phyloP scores from a whole-genome alignment of 1,284 basidiomycete species.

The Moesziomyces sp. region DNA sequence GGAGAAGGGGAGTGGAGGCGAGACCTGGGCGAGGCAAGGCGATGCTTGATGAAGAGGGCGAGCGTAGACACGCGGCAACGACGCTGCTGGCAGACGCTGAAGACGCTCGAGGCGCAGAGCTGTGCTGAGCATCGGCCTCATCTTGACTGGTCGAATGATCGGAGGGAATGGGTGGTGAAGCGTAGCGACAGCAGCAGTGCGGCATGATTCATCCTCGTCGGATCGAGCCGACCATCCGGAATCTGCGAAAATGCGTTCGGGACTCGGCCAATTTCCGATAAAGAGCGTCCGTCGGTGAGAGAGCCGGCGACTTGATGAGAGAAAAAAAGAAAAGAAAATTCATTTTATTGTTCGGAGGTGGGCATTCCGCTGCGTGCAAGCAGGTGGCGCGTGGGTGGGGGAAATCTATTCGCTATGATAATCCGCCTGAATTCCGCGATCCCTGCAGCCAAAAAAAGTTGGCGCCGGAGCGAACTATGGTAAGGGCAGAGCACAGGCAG shows the following conservation, averaged over 20 bases:
- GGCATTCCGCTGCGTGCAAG: neutral
- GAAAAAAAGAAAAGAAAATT: neutral
- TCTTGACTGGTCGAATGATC: neutral
- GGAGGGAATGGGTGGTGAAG: neutral
- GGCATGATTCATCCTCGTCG: too few relatives aligned
- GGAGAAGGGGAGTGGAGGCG: slow-evolving; percentile 31
- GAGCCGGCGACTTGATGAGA: too few relatives aligned
- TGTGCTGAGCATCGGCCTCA: neutral
- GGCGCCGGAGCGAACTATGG: too few relatives aligned
- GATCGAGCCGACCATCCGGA: neutral
- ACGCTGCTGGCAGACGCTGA: neutral
- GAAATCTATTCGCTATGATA: too few relatives aligned
- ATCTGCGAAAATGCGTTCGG: neutral
- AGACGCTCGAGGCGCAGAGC: neutral
- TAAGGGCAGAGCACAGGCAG: too few relatives aligned
- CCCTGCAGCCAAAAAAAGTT: too few relatives aligned
- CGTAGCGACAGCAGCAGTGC: too few relatives aligned
- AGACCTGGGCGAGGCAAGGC: slow-evolving; percentile 29
- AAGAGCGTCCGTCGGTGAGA: too few relatives aligned
- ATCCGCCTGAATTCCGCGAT: too few relatives aligned
- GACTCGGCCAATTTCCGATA: neutral
- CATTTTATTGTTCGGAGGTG: neutral
- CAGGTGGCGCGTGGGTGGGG: too few relatives aligned
- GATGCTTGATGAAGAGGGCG: slow-evolving; percentile 13
- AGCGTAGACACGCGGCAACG: neutral